A percentile compares a stretch with the other conserved stretches of the same genome.
Conservation (phyloP, 225 moss, liverwort and hornwort species). For the Straminergon stramineum region DNA sequence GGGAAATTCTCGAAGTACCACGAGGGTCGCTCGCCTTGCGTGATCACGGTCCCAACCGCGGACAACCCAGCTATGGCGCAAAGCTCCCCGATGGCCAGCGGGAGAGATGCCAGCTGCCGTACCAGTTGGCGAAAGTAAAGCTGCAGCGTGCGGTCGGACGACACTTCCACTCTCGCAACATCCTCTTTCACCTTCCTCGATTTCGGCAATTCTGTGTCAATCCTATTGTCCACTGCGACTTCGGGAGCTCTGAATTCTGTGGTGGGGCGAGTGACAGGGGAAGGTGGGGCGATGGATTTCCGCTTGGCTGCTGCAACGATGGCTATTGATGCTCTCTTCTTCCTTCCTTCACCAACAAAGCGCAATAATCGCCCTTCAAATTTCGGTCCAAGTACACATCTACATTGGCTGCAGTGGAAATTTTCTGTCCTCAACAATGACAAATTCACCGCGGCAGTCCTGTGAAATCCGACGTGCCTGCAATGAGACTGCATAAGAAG, state of each 20-base stretch:
- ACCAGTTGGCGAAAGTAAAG: constrained; percentile 17
- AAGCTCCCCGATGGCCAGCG: constrained; percentile 81
- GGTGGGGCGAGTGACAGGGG: neutral
- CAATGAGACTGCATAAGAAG: neutral
- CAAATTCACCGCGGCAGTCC: neutral
- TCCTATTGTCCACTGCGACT: neutral
- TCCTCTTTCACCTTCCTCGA: neutral
- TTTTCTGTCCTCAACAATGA: neutral
- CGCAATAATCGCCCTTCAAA: neutral
- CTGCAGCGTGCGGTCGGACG: constrained; percentile 17
- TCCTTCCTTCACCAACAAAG: neutral
- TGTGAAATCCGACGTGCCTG: neutral
- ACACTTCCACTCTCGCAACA: constrained; percentile 15
- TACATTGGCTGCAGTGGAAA: neutral
- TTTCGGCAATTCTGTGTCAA: neutral
- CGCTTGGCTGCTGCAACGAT: neutral
- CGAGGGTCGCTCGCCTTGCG: constrained; percentile 74
- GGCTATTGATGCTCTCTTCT: neutral
- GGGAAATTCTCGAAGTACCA: constrained; percentile 86
- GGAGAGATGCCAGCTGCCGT: constrained; percentile 75
- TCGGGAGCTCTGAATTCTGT: constrained; percentile 28
- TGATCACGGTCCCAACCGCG: constrained; percentile 78
- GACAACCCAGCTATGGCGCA: constrained; percentile 70
- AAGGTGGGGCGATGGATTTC: neutral
- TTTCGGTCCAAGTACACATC: neutral